Percentiles rank a stretch among this genome's conserved stretches.
These are phyloP conservation scores for Phaseolus lunatus DNA, from an alignment of 306 rosid genomes.

Conservation along the genomic window DNA sequence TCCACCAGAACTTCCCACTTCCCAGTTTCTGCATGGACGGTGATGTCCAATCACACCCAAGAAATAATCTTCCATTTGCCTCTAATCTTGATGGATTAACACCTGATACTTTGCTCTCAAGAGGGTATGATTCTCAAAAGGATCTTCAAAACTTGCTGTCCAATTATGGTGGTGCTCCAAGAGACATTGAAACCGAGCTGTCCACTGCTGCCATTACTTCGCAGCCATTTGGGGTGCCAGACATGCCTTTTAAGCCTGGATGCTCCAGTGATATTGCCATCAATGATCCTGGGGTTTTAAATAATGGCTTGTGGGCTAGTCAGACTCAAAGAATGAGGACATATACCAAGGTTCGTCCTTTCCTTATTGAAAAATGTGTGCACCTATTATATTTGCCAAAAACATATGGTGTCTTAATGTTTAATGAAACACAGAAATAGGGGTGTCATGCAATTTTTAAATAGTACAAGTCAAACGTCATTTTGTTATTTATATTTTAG, in stretches of 20 bases:
- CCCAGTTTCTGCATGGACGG: conserved; percentile 84
- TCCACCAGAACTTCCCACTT: conserved; percentile 77
- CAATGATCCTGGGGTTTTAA: conserved; percentile 78
- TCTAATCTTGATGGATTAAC: conserved; percentile 76
- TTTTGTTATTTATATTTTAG: background rate
- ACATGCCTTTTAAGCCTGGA: conserved; percentile 81
- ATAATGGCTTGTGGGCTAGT: conserved; percentile 80
- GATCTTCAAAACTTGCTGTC: conserved; percentile 93
- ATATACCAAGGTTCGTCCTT: conserved; percentile 78
- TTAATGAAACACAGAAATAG: background rate
- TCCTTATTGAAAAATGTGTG: conserved; percentile 13
- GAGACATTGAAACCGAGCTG: conserved; percentile 91
- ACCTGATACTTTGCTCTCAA: conserved; percentile 86
- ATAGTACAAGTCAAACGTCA: background rate
- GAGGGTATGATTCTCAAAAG: conserved; percentile 90
- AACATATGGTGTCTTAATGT: conserved; percentile 4
- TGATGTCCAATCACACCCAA: conserved; percentile 82
- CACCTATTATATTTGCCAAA: conserved; percentile 4
- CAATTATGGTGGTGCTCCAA: conserved; percentile 81
- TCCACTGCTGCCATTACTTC: conserved; percentile 85
- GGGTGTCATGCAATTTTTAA: conserved; percentile 18
- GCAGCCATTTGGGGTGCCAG: conserved; percentile 87
- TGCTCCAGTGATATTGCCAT: conserved; percentile 84
- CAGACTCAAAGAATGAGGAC: conserved; percentile 92
- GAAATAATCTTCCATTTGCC: conserved; percentile 68